Base-by-base conservation (phyloP, 768 basidiomycete genomes). In the Lactarius evosmus region DNA sequence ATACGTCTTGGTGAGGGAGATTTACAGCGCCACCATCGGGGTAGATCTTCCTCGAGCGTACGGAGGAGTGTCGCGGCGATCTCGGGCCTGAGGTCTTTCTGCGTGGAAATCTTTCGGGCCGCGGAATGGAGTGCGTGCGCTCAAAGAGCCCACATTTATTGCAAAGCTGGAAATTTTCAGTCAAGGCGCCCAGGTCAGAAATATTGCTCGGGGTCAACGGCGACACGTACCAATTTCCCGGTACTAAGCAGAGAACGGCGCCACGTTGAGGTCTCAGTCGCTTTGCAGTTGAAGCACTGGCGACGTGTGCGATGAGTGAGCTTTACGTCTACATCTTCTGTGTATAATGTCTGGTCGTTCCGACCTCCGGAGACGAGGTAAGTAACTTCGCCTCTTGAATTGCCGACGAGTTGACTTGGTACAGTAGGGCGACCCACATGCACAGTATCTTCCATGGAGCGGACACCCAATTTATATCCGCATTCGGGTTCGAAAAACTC, bases 251-350 rank as follows among this genome's bases (percentile, higher is more conserved):
- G 89, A 19, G 83, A 85, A 65, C 90, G 76, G 32, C 90, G 76
- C 89, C 89, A 92, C 33, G 89, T 91, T 56, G 85, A 86, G 38
- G 90, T 91, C 67, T 92, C 90, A 19, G 89, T 90, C 27, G 89
- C 90, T 72, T 86, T 86, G 74, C 89, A 92, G 73, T 92, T 92
- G 82, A 87, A 91, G 73, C 89, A 92, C 53, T 87, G 77, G 40
- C 89, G 76, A 27, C 89, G 80, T 53, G 91, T 86, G 40, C 88
- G 80, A 72, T 90, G 87, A 71, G 84, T 87, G 62, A 91, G 78
- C 74, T 91, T 92, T 0, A 89, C 90, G 2, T 87, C 82, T 0
- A 90, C 89, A 66, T 92, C 89, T 72, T 89, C 87, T 0, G 90
- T 91, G 73, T 85, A 65, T 12, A 53, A 27, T 50, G 60, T 60